Evolutionary conservation across 2,329 filamentous ascomycete genomes (phyloP).

Genomic region (Ascochyta koolunga): DNA sequence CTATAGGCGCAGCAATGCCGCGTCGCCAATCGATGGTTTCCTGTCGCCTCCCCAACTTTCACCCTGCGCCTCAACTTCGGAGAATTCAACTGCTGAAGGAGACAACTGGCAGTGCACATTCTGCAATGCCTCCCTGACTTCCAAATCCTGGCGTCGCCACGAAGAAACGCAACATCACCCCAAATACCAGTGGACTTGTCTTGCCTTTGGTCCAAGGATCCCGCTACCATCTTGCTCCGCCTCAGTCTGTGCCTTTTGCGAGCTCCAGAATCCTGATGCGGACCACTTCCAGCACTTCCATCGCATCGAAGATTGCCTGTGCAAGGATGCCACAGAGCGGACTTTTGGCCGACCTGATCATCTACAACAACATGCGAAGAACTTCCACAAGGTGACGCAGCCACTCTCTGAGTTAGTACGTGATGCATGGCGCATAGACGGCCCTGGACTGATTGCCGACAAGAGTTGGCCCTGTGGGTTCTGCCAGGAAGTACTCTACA

Average conservation of each 20-base stretch:
- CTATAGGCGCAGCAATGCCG: constrained; percentile 31
- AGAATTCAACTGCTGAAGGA: constrained; percentile 18
- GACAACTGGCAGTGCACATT: constrained; percentile 45
- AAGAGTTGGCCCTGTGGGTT: constrained; percentile 42
- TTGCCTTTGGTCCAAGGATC: constrained; percentile 35
- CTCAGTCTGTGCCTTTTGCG: constrained; percentile 40
- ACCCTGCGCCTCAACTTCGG: constrained; percentile 3
- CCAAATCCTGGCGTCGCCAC: constrained; percentile 47
- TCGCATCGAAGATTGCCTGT: constrained; percentile 40
- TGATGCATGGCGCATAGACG: constrained; percentile 37
- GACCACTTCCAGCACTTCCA: constrained; percentile 37
- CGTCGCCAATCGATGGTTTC: constrained; percentile 15
- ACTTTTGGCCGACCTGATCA: constrained; percentile 44
- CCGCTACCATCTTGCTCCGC: constrained; percentile 14
- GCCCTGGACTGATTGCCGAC: constrained; percentile 13
- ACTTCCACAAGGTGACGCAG: constrained; percentile 35
- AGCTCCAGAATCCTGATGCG: constrained; percentile 31
- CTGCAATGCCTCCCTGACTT: constrained; percentile 33
- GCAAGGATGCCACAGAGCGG: constrained; percentile 32
- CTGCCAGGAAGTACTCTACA: constrained; percentile 30
- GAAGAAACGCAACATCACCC: constrained; percentile 46
- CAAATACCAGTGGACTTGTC: constrained; percentile 43
- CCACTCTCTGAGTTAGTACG: constrained; percentile 31
- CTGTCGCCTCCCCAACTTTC: constrained; percentile 19
- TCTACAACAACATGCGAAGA: constrained; percentile 42